phyloP scores from a whole-genome alignment of 2,329 filamentous ascomycete species.

The Alternaria infectoria region DNA sequence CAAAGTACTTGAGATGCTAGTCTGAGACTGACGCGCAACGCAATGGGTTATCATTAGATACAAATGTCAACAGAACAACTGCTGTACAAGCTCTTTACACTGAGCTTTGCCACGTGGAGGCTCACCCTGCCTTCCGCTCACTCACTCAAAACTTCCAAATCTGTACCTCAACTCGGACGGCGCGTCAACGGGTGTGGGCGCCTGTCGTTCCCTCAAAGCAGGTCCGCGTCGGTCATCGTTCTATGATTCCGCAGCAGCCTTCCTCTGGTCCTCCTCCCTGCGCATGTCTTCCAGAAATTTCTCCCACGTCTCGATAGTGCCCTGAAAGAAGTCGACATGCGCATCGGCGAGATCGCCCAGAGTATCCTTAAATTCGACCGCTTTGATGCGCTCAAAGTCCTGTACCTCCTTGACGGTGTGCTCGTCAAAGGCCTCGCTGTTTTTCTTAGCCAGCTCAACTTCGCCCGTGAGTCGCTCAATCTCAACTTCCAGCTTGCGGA shows the following conservation, averaged over 20 bases:
- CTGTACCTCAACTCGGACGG: neutral
- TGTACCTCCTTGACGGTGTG: constrained; percentile 91
- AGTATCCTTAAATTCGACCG: constrained; percentile 86
- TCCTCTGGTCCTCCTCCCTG: constrained; percentile 59
- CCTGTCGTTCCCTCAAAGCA: neutral
- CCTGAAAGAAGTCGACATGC: constrained; percentile 85
- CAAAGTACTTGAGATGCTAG: neutral
- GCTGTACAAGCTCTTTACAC: neutral
- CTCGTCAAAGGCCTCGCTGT: constrained; percentile 92
- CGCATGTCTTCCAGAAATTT: constrained; percentile 89
- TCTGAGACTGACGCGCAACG: neutral
- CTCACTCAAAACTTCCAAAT: neutral
- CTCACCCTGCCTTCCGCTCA: neutral
- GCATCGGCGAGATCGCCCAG: constrained; percentile 82
- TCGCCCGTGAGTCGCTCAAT: constrained; percentile 88
- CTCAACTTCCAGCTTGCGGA: constrained; percentile 87
- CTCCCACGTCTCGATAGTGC: constrained; percentile 85
- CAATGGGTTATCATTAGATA: neutral
- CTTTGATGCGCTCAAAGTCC: constrained; percentile 97
- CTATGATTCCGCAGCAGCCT: constrained; percentile 31
- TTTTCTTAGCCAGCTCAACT: constrained; percentile 85
- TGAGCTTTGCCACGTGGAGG: neutral
- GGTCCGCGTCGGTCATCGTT: neutral
- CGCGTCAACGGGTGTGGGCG: neutral
- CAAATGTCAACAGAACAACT: neutral